Base-by-base conservation (phyloP, 495 filamentous ascomycete species). In the Trichoderma virens region DNA sequence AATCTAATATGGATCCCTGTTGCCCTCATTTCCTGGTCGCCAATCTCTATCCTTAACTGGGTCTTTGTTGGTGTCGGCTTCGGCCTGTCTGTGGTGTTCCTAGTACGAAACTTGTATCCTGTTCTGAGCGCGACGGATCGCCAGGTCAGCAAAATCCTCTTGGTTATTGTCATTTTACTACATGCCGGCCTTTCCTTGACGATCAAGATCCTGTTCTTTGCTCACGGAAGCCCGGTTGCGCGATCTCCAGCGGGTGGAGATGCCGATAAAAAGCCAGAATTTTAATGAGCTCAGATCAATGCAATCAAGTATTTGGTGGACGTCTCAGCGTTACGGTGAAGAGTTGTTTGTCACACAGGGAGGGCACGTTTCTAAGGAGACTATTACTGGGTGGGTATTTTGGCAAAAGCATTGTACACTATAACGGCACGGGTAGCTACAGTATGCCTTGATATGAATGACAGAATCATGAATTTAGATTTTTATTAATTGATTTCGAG, bases 1-100 rank as follows among this genome's bases (percentile, higher is more conserved):
- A 98, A 98, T 78, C 77, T 98, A 69, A 89, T 97, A 62, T 98
- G 94, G 94, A 91, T 98, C 69, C 91, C 88, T 1, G 93, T 98
- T 51, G 95, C 94, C 27, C 78, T 97, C 63, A 89, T 97, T 64
- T 89, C 87, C 73, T 96, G 91, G 87, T 92, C 88, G 67, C 89
- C 89, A 28, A 76, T 97, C 68, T 84, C 82, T 14, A 83, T 90
- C 62, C 83, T 98, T 61, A 98, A 98, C 79, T 98, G 89, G 82
- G 84, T 93, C 43, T 96, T 98, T 78, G 92, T 97, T 8, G 90
- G 82, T 38, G 81, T 97, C 51, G 94, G 94, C 28, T 98, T 97
- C 76, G 91, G 83, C 8, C 77, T 93, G 69, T 92, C 88, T 18
- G 91, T 89, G 9, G 84, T 88, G 60, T 98, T 98, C 79, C 76